Evolutionary conservation across 1,139 yeast genomes (phyloP).

Genomic region (Kodamaea plutei): DNA sequence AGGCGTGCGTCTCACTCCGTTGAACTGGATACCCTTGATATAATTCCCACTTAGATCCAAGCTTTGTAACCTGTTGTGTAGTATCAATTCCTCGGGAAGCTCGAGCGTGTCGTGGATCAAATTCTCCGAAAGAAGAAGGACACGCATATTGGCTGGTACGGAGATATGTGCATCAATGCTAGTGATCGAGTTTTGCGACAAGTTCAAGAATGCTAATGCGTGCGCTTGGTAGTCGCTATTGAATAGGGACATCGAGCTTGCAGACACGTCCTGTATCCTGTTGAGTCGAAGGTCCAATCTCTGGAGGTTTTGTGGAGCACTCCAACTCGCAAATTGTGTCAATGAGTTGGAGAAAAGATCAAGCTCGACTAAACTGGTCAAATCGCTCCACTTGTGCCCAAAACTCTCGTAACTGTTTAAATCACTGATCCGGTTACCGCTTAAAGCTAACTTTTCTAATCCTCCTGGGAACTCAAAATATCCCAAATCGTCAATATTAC

Average conservation of each 20-base stretch:
- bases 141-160: constrained; percentile 10
- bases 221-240: constrained; percentile 1
- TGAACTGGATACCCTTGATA: constrained; percentile 11
- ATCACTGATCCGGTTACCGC: constrained; percentile 19
- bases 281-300: constrained; percentile 24
- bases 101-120: constrained; percentile 5
- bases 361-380: constrained; percentile 21
- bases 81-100: constrained; percentile 6
- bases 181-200: constrained; percentile 14
- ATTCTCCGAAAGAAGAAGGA: constrained; percentile 8
- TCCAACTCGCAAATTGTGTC: constrained; percentile 19
- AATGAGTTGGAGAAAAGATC: constrained; percentile 24
- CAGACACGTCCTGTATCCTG: constrained; percentile 10
- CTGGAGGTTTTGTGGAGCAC: constrained; percentile 20
- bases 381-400: constrained; percentile 19
- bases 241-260: constrained; percentile 8
- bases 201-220: constrained; percentile 7
- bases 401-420: constrained; percentile 16
- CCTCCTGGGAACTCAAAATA: constrained; percentile 25
- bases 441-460: constrained; percentile 20
- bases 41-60: constrained; percentile 22
- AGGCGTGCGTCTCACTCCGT: constrained; percentile 2
- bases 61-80: constrained; percentile 11
- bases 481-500: constrained; percentile 18
- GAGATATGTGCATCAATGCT: constrained; percentile 13